Evolutionary conservation across 2,329 filamentous ascomycete genomes (phyloP).

Genomic region (Ascomycota sp.): DNA sequence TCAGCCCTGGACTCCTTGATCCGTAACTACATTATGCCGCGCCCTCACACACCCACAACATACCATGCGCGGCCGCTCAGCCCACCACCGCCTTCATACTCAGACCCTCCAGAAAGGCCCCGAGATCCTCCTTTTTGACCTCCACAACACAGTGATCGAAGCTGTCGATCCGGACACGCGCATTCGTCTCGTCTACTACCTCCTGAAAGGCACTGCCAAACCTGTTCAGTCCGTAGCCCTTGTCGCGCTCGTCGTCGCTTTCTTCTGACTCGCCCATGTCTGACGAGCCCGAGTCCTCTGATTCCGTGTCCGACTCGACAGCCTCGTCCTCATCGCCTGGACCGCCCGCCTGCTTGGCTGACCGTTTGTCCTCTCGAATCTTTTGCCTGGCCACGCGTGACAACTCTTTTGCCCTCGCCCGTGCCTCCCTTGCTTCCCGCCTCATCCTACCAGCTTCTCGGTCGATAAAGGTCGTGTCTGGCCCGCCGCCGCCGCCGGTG

Average conservation of each 20-base stretch:
- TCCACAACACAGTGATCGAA: slow-evolving; percentile 97
- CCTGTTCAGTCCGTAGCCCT: slow-evolving; percentile 60
- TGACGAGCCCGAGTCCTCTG: slow-evolving; percentile 18
- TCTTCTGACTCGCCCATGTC: slow-evolving; percentile 31
- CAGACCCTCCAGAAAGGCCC: slow-evolving; percentile 73
- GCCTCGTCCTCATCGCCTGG: slow-evolving; percentile 24
- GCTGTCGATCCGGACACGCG: slow-evolving; percentile 77
- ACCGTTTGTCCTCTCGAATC: slow-evolving; percentile 38
- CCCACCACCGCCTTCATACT: slow-evolving; percentile 77
- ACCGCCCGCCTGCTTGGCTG: slow-evolving; percentile 27
- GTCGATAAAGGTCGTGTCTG: slow-evolving; percentile 48
- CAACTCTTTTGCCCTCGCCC: slow-evolving; percentile 40
- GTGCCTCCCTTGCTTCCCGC: slow-evolving; percentile 40
- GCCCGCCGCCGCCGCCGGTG: slow-evolving; percentile 68
- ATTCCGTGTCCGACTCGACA: slow-evolving; percentile 22
- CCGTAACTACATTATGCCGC: no score
- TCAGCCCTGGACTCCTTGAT: no score
- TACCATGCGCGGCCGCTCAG: slow-evolving; percentile 9
- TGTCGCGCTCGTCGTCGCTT: slow-evolving; percentile 30
- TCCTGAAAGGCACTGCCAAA: slow-evolving; percentile 95
- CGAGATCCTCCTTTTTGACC: slow-evolving; percentile 88
- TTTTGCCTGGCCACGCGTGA: slow-evolving; percentile 34
- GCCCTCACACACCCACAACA: background rate
- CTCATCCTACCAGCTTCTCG: slow-evolving; percentile 44
- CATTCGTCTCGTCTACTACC: slow-evolving; percentile 78